A percentile compares a stretch with the other conserved stretches of the same genome.
Evolutionary conservation across 306 rosid species (phyloP).

Genomic region (Luffa acutangula): DNA sequence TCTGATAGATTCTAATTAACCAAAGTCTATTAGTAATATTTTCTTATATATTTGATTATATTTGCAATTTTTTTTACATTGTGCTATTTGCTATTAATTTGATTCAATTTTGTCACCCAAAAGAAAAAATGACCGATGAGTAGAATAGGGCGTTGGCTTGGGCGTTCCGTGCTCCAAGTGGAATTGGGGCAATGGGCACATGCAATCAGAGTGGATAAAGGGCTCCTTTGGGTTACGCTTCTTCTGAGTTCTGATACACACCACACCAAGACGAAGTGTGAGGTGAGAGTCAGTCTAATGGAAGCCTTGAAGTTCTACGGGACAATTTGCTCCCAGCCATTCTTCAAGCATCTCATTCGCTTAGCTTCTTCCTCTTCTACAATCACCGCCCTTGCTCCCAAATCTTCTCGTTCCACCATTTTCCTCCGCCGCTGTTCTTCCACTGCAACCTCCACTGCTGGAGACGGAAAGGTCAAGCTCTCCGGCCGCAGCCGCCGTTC

Average conservation of each 20-base stretch:
- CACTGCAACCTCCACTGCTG: constrained; percentile 18
- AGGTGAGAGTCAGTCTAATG: constrained; percentile 13
- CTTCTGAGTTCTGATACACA: not conserved
- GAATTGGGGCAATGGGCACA: not conserved
- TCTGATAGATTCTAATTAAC: no score
- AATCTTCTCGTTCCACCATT: constrained; percentile 17
- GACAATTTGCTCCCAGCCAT: constrained; percentile 37
- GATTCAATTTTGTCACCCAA: no score
- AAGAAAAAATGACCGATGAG: no score
- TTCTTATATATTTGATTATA: no score
- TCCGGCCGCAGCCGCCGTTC: constrained; percentile 59
- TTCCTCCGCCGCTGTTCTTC: constrained; percentile 45
- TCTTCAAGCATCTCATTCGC: constrained; percentile 38
- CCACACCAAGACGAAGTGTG: not conserved
- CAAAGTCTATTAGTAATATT: no score
- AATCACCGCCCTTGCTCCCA: constrained; percentile 2
- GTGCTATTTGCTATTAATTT: no score
- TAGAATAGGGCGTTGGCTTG: no score
- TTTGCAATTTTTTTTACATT: no score
- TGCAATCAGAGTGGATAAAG: not conserved
- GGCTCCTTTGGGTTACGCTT: not conserved
- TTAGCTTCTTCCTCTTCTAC: constrained; percentile 19
- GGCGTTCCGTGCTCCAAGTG: not conserved
- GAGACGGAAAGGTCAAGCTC: constrained; percentile 14
- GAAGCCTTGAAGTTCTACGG: constrained; percentile 40